phyloP scores from a whole-genome alignment of 768 basidiomycete genomes.

The Termitomyces sp. region DNA sequence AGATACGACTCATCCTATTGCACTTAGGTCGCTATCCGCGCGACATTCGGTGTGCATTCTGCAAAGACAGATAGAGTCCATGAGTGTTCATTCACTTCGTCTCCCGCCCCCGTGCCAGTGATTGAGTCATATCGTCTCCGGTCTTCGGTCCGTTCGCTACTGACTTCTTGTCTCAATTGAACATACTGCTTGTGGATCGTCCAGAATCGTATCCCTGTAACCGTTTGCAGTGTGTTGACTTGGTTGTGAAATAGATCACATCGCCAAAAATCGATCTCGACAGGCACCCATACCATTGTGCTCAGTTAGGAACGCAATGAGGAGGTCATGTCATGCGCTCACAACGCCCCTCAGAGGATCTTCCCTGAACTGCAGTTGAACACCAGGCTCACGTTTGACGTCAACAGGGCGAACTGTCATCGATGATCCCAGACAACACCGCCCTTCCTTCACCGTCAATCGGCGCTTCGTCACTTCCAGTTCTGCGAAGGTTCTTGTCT shows the following conservation, averaged over 20 bases:
- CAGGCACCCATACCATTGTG: background rate
- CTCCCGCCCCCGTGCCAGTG: background rate
- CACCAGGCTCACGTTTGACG: background rate
- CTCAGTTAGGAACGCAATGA: background rate
- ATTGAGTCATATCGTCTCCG: no score
- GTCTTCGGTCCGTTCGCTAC: background rate
- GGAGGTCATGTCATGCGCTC: background rate
- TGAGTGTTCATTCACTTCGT: background rate
- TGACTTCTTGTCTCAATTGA: background rate
- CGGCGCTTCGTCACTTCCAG: background rate
- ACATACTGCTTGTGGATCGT: background rate
- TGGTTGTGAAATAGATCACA: background rate
- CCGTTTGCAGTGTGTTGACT: background rate
- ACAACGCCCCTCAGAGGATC: background rate
- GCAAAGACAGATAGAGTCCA: background rate
- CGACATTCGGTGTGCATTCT: background rate
- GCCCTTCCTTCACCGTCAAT: no score
- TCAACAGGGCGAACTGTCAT: background rate
- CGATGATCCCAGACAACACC: background rate
- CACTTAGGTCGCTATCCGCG: constrained; percentile 4
- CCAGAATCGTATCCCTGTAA: background rate
- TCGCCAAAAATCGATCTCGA: background rate
- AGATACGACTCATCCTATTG: constrained; percentile 1
- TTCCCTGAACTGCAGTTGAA: background rate
- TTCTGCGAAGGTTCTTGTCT: background rate